A percentile compares a stretch with the other conserved stretches of the same genome.
Conservation (phyloP, 2,329 filamentous ascomycete genomes). For the Blastomyces silverae region DNA sequence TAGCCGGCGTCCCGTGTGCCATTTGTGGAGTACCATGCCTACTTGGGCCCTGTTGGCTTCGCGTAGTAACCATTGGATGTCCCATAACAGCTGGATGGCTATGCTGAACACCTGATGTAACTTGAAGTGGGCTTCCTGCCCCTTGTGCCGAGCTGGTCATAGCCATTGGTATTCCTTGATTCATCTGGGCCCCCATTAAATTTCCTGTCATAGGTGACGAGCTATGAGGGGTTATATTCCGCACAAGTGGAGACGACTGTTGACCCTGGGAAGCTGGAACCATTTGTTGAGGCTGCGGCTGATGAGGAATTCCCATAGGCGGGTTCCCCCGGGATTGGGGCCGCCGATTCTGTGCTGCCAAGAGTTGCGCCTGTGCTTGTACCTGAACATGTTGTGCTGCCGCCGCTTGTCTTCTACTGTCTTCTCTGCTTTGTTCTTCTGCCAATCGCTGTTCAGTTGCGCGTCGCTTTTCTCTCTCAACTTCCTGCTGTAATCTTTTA, state of each 20-base stretch:
- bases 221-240: constrained; percentile 43
- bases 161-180: constrained; percentile 39
- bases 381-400: constrained; percentile 41
- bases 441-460: constrained; percentile 39
- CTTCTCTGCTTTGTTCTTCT: constrained; percentile 41
- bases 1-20: constrained; percentile 41
- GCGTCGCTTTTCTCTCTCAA: constrained; percentile 44
- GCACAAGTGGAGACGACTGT: constrained; percentile 43
- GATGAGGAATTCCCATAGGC: constrained; percentile 25
- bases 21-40: constrained; percentile 46
- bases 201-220: constrained; percentile 42
- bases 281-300: constrained; percentile 32
- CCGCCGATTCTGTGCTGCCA: constrained; percentile 47
- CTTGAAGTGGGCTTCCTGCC: constrained; percentile 42
- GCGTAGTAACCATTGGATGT: constrained; percentile 41
- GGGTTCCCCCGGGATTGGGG: constrained; percentile 42
- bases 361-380: constrained; percentile 37
- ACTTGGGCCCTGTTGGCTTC: constrained; percentile 43
- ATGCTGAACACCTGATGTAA: constrained; percentile 43
- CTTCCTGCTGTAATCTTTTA: constrained; percentile 44
- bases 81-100: constrained; percentile 42
- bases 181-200: constrained; percentile 35
- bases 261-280: constrained; percentile 36
- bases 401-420: constrained; percentile 40
- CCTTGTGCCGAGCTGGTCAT: constrained; percentile 42